phyloP scores from a whole-genome alignment of 306 rosid genomes.

The Prunus armeniaca region DNA sequence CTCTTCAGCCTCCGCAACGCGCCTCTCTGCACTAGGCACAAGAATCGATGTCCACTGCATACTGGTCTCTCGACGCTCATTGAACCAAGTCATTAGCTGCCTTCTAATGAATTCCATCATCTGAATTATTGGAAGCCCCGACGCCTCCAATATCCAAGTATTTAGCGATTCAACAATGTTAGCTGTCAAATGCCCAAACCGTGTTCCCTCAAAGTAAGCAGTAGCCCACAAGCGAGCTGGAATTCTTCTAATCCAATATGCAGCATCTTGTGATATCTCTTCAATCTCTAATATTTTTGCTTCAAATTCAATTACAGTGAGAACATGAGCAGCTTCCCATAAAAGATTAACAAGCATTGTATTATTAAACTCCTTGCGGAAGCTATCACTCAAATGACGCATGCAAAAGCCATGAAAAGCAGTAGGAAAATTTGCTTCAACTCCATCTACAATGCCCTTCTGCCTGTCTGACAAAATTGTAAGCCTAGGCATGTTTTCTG shows the following conservation, averaged over 20 bases:
- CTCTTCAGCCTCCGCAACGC: constrained; percentile 76
- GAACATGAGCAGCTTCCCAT: constrained; percentile 85
- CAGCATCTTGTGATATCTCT: constrained; percentile 82
- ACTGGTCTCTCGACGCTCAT: constrained; percentile 79
- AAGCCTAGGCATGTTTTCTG: constrained; percentile 91
- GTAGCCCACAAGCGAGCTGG: constrained; percentile 86
- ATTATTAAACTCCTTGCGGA: constrained; percentile 83
- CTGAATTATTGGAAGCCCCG: constrained; percentile 82
- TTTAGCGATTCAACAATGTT: constrained; percentile 66
- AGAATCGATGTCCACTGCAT: constrained; percentile 94
- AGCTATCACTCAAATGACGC: constrained; percentile 83
- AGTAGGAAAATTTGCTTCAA: constrained; percentile 75
- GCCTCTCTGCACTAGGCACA: constrained; percentile 77
- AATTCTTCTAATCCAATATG: constrained; percentile 69
- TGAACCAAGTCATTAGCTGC: constrained; percentile 90
- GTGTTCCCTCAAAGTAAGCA: constrained; percentile 81
- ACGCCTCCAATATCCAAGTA: constrained; percentile 76
- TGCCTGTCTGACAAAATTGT: constrained; percentile 84
- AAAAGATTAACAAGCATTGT: constrained; percentile 64
- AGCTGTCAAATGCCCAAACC: constrained; percentile 79
- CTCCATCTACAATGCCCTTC: constrained; percentile 79
- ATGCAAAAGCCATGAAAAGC: constrained; percentile 91
- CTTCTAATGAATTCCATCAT: constrained; percentile 92
- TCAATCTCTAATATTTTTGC: constrained; percentile 68
- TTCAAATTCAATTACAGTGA: constrained; percentile 72